Percentiles rank a stretch among this genome's conserved stretches.
Evolutionary conservation across 208 protist species (phyloP).

Genomic region (Crithidia fasciculata): DNA sequence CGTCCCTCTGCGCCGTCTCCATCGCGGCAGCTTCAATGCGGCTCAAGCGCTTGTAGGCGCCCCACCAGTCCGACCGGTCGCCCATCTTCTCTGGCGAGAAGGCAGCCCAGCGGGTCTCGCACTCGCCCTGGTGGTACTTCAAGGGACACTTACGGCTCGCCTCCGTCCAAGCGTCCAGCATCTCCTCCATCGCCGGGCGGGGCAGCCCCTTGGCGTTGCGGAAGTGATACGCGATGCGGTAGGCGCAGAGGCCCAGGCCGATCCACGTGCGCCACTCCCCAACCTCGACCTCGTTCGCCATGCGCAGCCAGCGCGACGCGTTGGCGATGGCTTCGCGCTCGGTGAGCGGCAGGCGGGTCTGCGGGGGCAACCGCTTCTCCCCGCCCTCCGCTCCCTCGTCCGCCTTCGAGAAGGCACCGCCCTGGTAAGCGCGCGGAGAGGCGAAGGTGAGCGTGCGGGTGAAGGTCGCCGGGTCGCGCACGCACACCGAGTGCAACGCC

Average conservation of each 20-base stretch:
- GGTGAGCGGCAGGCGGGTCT: constrained; percentile 70
- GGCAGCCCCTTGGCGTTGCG: constrained; percentile 51
- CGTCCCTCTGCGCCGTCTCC: constrained; percentile 11
- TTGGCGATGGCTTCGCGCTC: constrained; percentile 74
- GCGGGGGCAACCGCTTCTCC: not conserved
- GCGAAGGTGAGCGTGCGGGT: constrained; percentile 70
- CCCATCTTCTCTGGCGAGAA: constrained; percentile 66
- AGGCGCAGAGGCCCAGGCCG: constrained; percentile 74
- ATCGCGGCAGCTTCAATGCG: constrained; percentile 51
- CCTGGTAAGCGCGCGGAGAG: constrained; percentile 37
- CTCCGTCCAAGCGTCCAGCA: constrained; percentile 85
- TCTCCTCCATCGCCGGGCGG: constrained; percentile 78
- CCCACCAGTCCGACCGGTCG: constrained; percentile 59
- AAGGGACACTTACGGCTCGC: constrained; percentile 70
- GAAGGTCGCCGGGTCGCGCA: constrained; percentile 73
- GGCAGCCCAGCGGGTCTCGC: constrained; percentile 65
- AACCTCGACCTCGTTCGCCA: constrained; percentile 73
- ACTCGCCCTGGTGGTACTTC: constrained; percentile 79
- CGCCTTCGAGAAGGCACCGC: constrained; percentile 8
- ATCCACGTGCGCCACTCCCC: constrained; percentile 87
- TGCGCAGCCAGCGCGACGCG: constrained; percentile 70
- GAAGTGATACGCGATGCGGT: constrained; percentile 81
- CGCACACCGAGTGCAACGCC: constrained; percentile 77
- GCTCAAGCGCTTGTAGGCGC: constrained; percentile 69
- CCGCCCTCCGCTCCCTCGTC: constrained; percentile 9